Percentiles rank a stretch among this genome's conserved stretches.
These are phyloP conservation scores for Neostapfia colusana DNA, from an alignment of 176 grass and related monocot species.

Conservation along the genomic window DNA sequence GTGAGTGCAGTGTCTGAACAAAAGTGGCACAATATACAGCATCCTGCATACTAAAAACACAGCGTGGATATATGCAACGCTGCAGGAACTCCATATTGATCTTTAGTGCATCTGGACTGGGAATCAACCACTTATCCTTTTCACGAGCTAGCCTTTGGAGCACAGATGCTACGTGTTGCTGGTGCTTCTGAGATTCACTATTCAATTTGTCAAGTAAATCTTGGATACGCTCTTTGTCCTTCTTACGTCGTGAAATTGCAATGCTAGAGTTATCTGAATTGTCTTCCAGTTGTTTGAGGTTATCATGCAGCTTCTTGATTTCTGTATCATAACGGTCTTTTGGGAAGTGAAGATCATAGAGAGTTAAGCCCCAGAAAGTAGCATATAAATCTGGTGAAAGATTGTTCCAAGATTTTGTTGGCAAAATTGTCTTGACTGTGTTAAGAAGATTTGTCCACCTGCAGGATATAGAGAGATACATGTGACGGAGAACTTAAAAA, in stretches of 20 bases:
- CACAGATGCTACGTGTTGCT: slow-evolving; percentile 77
- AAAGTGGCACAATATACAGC: slow-evolving; percentile 96
- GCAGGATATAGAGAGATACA: slow-evolving; percentile 26
- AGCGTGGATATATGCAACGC: slow-evolving; percentile 88
- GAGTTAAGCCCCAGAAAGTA: slow-evolving; percentile 96
- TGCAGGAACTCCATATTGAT: slow-evolving; percentile 97
- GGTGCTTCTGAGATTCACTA: slow-evolving; percentile 80
- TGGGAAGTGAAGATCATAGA: slow-evolving; percentile 91
- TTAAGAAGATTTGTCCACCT: slow-evolving; percentile 92
- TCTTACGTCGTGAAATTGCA: slow-evolving; percentile 93
- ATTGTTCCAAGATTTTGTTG: slow-evolving; percentile 85
- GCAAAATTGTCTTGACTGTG: slow-evolving; percentile 70
- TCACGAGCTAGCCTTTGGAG: slow-evolving; percentile 71
- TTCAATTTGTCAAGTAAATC: slow-evolving; percentile 88
- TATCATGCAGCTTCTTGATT: slow-evolving; percentile 80
- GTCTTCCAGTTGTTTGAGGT: slow-evolving; percentile 94
- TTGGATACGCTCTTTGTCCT: slow-evolving; percentile 98
- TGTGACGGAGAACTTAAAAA: slow-evolving; percentile 14
- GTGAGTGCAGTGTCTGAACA: slow-evolving; percentile 82
- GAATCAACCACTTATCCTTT: slow-evolving; percentile 93
- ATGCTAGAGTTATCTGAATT: slow-evolving; percentile 92
- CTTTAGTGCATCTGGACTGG: slow-evolving; percentile 84
- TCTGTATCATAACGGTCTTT: slow-evolving; percentile 94
- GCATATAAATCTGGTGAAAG: slow-evolving; percentile 91
- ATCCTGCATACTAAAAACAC: slow-evolving; percentile 81